These are phyloP conservation scores for Xylaria telfairii DNA, from an alignment of 495 filamentous ascomycete genomes.

Conservation along the genomic window DNA sequence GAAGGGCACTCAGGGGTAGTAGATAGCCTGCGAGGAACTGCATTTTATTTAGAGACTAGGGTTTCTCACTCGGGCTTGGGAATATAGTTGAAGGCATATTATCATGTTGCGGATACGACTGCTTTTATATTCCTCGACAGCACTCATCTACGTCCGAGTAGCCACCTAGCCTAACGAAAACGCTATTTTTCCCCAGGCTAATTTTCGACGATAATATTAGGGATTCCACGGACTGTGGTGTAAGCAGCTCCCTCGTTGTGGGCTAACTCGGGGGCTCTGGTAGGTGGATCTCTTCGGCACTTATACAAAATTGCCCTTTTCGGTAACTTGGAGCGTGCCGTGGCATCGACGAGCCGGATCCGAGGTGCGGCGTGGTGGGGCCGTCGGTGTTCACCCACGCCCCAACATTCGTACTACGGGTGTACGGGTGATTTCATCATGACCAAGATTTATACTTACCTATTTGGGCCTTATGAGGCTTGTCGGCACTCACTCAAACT, in stretches of 20 bases:
- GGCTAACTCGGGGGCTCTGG: not conserved
- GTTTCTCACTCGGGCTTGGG: not conserved
- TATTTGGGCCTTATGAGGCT: not conserved
- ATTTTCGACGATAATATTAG: not conserved
- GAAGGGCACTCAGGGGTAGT: not conserved
- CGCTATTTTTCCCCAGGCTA: not conserved
- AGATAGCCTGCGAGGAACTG: not conserved
- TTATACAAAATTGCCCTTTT: conserved; percentile 5
- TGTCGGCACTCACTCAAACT: too few relatives aligned
- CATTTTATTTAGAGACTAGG: not conserved
- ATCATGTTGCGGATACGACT: not conserved
- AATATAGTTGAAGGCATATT: not conserved
- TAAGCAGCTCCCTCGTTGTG: not conserved
- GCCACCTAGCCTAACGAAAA: not conserved
- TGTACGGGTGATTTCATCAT: not conserved
- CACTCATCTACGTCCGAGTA: not conserved
- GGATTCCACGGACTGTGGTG: too few relatives aligned
- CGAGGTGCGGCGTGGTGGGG: not conserved
- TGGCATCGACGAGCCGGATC: not conserved
- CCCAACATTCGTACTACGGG: not conserved
- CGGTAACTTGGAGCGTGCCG: not conserved
- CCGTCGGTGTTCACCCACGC: not conserved
- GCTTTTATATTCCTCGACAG: not conserved
- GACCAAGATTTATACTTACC: too few relatives aligned
- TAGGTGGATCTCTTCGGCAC: not conserved